phyloP scores from a whole-genome alignment of 305 asterid species.

The Fraxinus baroniana region DNA sequence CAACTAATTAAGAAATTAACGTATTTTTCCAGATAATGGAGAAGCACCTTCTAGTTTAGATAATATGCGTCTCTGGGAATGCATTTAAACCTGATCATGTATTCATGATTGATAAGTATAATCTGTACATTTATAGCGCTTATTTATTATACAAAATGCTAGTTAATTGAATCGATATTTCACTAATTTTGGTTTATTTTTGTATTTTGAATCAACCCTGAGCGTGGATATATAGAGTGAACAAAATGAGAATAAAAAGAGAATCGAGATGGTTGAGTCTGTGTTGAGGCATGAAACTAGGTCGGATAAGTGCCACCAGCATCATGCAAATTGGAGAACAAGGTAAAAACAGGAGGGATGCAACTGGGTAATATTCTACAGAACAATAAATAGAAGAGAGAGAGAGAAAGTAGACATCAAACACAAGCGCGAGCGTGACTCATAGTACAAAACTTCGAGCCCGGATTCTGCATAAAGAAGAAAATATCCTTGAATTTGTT shows the following conservation, averaged over 20 bases:
- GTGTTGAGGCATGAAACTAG: background rate
- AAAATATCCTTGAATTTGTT: background rate
- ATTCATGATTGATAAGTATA: background rate
- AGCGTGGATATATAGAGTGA: background rate
- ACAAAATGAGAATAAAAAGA: background rate
- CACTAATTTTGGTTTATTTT: background rate
- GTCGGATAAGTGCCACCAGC: background rate
- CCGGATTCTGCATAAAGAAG: background rate
- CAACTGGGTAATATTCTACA: background rate
- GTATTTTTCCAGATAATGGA: background rate
- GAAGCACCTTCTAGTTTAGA: background rate
- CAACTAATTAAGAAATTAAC: background rate
- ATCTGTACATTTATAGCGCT: background rate
- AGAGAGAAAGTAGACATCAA: background rate
- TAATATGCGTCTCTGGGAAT: background rate
- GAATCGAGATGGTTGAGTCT: background rate
- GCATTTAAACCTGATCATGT: background rate
- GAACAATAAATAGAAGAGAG: background rate
- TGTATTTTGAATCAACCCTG: background rate
- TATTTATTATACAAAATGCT: background rate
- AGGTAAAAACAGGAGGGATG: background rate
- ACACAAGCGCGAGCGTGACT: background rate
- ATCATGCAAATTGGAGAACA: background rate
- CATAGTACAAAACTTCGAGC: background rate
- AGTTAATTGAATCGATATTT: background rate